Evolutionary conservation across 768 basidiomycete species (phyloP).

Genomic region (Boletus pseudo-olivaceus): DNA sequence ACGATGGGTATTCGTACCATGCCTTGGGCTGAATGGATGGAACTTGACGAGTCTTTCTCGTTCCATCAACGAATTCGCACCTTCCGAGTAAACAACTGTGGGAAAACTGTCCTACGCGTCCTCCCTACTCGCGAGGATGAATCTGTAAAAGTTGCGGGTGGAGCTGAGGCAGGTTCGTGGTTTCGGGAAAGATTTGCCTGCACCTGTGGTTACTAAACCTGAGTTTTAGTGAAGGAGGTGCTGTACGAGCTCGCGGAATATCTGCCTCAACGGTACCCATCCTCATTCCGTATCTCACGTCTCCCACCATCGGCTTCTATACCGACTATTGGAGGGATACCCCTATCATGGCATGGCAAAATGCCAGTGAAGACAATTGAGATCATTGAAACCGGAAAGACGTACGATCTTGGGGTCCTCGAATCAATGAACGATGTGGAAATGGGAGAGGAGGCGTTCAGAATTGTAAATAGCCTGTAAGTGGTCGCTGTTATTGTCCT

Average conservation of each 20-base stretch:
- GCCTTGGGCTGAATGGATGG: constrained; percentile 75
- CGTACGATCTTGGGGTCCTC: constrained; percentile 47
- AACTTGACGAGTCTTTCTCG: constrained; percentile 61
- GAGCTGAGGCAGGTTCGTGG: constrained; percentile 29
- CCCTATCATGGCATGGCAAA: constrained; percentile 39
- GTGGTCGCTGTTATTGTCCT: constrained; percentile 21
- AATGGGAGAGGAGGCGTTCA: constrained; percentile 55
- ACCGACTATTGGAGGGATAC: constrained; percentile 23
- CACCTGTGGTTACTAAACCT: background rate
- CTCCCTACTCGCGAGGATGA: constrained; percentile 45
- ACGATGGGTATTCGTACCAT: constrained; percentile 74
- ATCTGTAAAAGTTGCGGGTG: constrained; percentile 30
- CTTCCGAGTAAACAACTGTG: constrained; percentile 51
- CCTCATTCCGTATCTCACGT: constrained; percentile 53
- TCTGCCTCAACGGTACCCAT: constrained; percentile 62
- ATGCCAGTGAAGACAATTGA: constrained; percentile 53
- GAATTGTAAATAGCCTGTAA: constrained; percentile 59
- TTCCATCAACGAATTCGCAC: constrained; percentile 55
- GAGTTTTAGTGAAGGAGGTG: constrained; percentile 53
- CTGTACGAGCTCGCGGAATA: constrained; percentile 70
- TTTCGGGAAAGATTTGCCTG: background rate
- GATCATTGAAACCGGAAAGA: constrained; percentile 48
- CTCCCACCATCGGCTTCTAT: constrained; percentile 6
- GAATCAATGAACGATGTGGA: constrained; percentile 21
- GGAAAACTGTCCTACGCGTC: constrained; percentile 46